Conservation (phyloP, 228 moss, liverwort and hornwort genomes). For the Sphagnum fallax region DNA sequence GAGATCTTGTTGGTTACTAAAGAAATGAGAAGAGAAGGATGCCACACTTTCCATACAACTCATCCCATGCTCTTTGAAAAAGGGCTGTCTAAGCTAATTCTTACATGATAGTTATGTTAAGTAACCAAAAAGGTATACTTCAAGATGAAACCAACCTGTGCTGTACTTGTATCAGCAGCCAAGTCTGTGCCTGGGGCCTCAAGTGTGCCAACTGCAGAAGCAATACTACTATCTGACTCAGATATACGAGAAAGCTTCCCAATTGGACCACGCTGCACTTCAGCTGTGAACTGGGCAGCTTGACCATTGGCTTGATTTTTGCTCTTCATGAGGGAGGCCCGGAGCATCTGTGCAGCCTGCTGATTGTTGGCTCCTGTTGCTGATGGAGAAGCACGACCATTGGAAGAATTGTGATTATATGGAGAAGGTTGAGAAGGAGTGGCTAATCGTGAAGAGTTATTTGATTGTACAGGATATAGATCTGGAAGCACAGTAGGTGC, state of each 20-base stretch:
- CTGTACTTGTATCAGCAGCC: slow-evolving; percentile 41
- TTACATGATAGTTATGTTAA: no score
- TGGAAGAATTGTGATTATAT: slow-evolving; percentile 51
- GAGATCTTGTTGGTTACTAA: no score
- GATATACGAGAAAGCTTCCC: slow-evolving; percentile 64
- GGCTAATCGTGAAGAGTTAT: slow-evolving; percentile 53
- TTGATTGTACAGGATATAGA: slow-evolving; percentile 61
- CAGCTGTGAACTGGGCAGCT: slow-evolving; percentile 24
- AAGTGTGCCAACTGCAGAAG: slow-evolving; percentile 48
- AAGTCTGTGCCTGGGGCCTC: slow-evolving; percentile 22
- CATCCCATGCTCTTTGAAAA: no score
- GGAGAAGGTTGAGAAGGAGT: slow-evolving; percentile 52
- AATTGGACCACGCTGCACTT: slow-evolving; percentile 59
- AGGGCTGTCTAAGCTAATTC: no score
- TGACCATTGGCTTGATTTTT: slow-evolving; percentile 48
- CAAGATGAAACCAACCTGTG: slow-evolving; percentile 43
- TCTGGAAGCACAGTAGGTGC: slow-evolving; percentile 83
- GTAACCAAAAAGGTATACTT: no score
- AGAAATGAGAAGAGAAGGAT: no score
- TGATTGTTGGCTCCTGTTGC: slow-evolving; percentile 51
- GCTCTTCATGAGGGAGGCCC: slow-evolving; percentile 68
- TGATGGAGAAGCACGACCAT: slow-evolving; percentile 33
- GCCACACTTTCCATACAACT: no score
- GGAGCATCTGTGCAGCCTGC: slow-evolving; percentile 82
- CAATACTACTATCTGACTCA: slow-evolving; percentile 54